Percentiles rank a stretch among this genome's conserved stretches.
These are phyloP conservation scores for Parastagonospora nodorum DNA, from an alignment of 2,329 filamentous ascomycete species.

Conservation along the genomic window DNA sequence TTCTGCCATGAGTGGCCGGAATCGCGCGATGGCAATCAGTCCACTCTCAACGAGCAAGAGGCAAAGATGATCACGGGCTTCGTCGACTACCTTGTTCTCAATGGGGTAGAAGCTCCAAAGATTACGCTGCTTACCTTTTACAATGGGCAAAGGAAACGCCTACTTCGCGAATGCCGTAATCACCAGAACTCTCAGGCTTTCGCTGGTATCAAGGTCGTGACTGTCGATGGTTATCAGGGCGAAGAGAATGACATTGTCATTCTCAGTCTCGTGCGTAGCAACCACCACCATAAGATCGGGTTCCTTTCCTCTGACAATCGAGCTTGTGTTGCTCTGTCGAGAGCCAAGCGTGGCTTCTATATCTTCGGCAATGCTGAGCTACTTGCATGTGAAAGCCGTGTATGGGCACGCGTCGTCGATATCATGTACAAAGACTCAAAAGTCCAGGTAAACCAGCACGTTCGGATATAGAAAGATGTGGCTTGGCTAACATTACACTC, in stretches of 20 bases:
- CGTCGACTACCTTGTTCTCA: slow-evolving; percentile 72
- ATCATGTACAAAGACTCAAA: slow-evolving; percentile 53
- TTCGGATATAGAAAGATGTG: no score
- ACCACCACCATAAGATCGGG: slow-evolving; percentile 63
- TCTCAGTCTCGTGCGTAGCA: slow-evolving; percentile 79
- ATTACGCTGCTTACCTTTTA: slow-evolving; percentile 90
- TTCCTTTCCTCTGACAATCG: slow-evolving; percentile 72
- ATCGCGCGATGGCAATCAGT: slow-evolving; percentile 64
- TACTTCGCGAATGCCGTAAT: slow-evolving; percentile 57
- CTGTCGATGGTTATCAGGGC: slow-evolving; percentile 85
- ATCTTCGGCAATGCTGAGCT: slow-evolving; percentile 77
- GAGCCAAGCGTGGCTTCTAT: slow-evolving; percentile 80
- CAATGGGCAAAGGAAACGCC: slow-evolving; percentile 75
- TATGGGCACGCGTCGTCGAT: slow-evolving; percentile 59
- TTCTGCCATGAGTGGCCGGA: slow-evolving; percentile 71
- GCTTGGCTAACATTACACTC: slow-evolving; percentile 1
- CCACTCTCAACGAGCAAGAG: slow-evolving; percentile 72
- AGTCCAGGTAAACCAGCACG: neutral
- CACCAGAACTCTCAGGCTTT: slow-evolving; percentile 48
- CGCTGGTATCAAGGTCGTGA: slow-evolving; percentile 65
- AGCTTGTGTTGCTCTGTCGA: slow-evolving; percentile 66
- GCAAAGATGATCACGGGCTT: slow-evolving; percentile 77
- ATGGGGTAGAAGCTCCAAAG: slow-evolving; percentile 62
- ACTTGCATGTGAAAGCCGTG: slow-evolving; percentile 50
- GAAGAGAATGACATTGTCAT: slow-evolving; percentile 87